Percentiles rank a stretch among this genome's conserved stretches.
phyloP scores from a whole-genome alignment of 2,329 filamentous ascomycete species.

The Tolypocladium ophioglossoides region DNA sequence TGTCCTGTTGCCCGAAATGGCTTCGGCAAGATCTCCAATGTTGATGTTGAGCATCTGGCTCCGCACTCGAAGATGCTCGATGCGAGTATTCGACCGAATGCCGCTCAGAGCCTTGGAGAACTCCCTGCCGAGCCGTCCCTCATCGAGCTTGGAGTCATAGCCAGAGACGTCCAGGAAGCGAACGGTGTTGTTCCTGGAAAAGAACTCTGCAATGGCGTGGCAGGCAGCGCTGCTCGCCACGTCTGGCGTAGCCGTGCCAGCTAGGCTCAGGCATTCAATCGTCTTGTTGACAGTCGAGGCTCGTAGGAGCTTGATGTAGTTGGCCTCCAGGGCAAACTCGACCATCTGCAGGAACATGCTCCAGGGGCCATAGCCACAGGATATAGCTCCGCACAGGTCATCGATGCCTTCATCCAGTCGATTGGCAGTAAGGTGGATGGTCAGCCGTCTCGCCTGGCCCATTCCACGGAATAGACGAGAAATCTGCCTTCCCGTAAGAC shows the following conservation, averaged over 20 bases:
- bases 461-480: slow-evolving; percentile 40
- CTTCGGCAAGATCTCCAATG: slow-evolving; percentile 39
- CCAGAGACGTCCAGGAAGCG: slow-evolving; percentile 47
- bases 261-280: slow-evolving; percentile 41
- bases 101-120: slow-evolving; percentile 40
- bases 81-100: slow-evolving; percentile 30
- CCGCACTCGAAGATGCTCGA: slow-evolving; percentile 42
- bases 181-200: slow-evolving; percentile 38
- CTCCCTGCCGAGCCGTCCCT: slow-evolving; percentile 42
- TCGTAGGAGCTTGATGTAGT: slow-evolving; percentile 38
- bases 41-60: slow-evolving; percentile 46
- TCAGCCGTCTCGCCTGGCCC: slow-evolving; percentile 35
- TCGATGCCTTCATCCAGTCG: slow-evolving; percentile 41
- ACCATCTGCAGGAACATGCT: slow-evolving; percentile 45
- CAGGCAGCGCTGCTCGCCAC: slow-evolving; percentile 35
- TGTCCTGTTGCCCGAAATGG: slow-evolving; percentile 35
- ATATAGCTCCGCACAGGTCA: slow-evolving; percentile 36
- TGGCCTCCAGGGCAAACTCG: slow-evolving; percentile 41
- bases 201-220: slow-evolving; percentile 36
- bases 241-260: slow-evolving; percentile 40
- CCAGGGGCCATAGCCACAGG: slow-evolving; percentile 35
- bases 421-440: slow-evolving; percentile 40
- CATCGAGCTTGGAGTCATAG: slow-evolving; percentile 46
- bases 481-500: slow-evolving; percentile 37
- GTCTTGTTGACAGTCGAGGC: slow-evolving; percentile 39